A percentile compares a stretch with the other conserved stretches of the same genome.
phyloP scores from a whole-genome alignment of 1,284 basidiomycete genomes.

The Vanrija sp. region DNA sequence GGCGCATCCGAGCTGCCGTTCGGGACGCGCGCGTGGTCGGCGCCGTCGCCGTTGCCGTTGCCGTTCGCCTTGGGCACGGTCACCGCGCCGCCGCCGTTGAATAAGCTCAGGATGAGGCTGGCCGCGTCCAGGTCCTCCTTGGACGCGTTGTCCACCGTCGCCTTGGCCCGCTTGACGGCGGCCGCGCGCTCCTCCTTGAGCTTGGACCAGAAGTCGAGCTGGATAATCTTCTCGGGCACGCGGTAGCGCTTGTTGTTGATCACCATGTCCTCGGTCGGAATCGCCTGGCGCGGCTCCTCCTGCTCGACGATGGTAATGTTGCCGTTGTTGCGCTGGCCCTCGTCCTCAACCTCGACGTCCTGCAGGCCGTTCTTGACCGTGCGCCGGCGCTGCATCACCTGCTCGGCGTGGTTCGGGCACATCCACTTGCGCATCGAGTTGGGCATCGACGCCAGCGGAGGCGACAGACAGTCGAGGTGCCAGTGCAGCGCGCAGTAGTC shows the following conservation, averaged over 20 bases:
- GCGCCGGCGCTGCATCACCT: constrained; percentile 68
- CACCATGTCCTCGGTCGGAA: constrained; percentile 49
- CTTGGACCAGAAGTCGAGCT: constrained; percentile 94
- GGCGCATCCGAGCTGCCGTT: too few species aligned
- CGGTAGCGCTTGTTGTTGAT: constrained; percentile 70
- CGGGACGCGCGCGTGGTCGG: too few species aligned
- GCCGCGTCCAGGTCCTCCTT: constrained; percentile 34
- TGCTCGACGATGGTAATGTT: constrained; percentile 81
- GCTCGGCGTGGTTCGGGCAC: constrained; percentile 93
- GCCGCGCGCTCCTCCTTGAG: constrained; percentile 39
- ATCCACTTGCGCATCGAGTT: constrained; percentile 90
- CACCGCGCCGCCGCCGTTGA: background rate
- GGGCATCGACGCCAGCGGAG: constrained; percentile 82
- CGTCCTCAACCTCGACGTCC: constrained; percentile 65
- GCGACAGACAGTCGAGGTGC: constrained; percentile 94
- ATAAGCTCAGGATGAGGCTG: constrained; percentile 19
- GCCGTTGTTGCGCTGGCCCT: constrained; percentile 78
- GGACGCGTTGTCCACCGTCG: constrained; percentile 9
- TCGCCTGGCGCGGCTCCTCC: constrained; percentile 49
- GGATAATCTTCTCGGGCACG: constrained; percentile 87
- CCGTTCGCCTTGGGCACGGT: background rate
- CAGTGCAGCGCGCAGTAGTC: constrained; percentile 94
- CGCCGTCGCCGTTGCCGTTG: background rate
- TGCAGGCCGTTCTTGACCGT: constrained; percentile 65
- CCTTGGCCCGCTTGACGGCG: background rate